These are phyloP conservation scores for Leccinum aurantiacum DNA, from an alignment of 768 basidiomycete genomes.

Conservation along the genomic window DNA sequence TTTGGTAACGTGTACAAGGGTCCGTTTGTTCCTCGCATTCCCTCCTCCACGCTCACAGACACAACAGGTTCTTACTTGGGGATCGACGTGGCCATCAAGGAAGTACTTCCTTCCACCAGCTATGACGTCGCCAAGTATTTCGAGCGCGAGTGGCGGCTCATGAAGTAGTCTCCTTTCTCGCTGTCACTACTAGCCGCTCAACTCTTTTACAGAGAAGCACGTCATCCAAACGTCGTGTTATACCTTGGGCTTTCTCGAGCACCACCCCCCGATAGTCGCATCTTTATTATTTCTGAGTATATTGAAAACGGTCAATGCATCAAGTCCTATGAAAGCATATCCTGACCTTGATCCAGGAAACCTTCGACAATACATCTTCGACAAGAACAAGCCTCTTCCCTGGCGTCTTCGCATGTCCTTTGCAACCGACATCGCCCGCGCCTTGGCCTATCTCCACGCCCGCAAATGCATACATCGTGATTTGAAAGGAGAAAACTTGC, in stretches of 20 bases:
- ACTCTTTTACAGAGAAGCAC: slow-evolving; percentile 55
- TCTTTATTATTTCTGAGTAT: slow-evolving; percentile 94
- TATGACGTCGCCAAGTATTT: slow-evolving; percentile 98
- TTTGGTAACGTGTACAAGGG: slow-evolving; percentile 92
- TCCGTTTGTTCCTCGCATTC: slow-evolving; percentile 10
- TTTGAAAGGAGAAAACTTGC: slow-evolving; percentile 95
- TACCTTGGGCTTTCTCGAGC: slow-evolving; percentile 89
- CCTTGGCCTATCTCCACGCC: slow-evolving; percentile 96
- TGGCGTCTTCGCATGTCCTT: slow-evolving; percentile 95
- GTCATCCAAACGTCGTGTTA: slow-evolving; percentile 91
- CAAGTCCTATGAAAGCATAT: background rate
- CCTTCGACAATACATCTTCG: slow-evolving; percentile 86
- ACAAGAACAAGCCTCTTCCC: slow-evolving; percentile 79
- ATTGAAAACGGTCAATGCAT: slow-evolving; percentile 67
- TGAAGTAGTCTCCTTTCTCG: slow-evolving; percentile 57
- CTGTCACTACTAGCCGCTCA: slow-evolving; percentile 2
- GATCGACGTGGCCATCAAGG: slow-evolving; percentile 94
- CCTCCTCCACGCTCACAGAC: slow-evolving; percentile 4
- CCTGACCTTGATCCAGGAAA: slow-evolving; percentile 44
- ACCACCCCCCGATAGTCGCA: slow-evolving; percentile 74
- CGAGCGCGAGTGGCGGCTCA: slow-evolving; percentile 96
- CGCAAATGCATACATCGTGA: slow-evolving; percentile 88
- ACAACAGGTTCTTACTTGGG: slow-evolving; percentile 84
- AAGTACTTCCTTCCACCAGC: slow-evolving; percentile 86
- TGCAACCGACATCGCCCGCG: slow-evolving; percentile 90